phyloP scores from a whole-genome alignment of 805 yeast genomes.

The Saccharomycopsis olivae region DNA sequence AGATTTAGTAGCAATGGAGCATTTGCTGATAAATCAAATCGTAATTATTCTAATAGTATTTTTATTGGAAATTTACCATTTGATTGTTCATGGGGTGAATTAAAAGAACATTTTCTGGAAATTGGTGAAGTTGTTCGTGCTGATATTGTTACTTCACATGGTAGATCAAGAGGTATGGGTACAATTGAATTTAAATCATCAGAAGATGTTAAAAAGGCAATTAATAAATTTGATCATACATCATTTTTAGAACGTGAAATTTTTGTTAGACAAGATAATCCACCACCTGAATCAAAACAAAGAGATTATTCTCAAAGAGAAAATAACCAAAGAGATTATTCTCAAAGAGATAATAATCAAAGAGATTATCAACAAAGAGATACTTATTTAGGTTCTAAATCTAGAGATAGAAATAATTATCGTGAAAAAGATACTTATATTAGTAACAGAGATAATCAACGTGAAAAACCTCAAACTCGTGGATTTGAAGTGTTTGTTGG shows the following conservation, averaged over 20 bases:
- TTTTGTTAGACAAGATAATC: constrained; percentile 84
- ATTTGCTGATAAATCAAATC: constrained; percentile 31
- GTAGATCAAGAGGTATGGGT: constrained; percentile 83
- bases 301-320: constrained; percentile 13
- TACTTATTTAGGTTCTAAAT: no score
- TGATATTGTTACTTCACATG: constrained; percentile 69
- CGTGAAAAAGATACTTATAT: constrained; percentile 20
- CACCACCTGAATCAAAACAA: constrained; percentile 44
- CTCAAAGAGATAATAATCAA: constrained; percentile 22
- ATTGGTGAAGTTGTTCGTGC: constrained; percentile 67
- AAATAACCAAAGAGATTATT: constrained; percentile 20
- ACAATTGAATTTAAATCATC: constrained; percentile 70
- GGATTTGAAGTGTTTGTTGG: constrained; percentile 64
- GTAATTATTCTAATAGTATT: constrained; percentile 59
- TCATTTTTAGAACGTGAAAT: constrained; percentile 64
- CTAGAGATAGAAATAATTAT: constrained; percentile 5
- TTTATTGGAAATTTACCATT: constrained; percentile 70
- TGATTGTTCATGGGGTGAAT: constrained; percentile 46
- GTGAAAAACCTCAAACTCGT: constrained; percentile 20
- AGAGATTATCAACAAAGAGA: constrained; percentile 11
- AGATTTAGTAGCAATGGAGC: constrained; percentile 20
- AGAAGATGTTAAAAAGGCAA: constrained; percentile 63
- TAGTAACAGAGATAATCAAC: background rate
- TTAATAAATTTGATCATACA: constrained; percentile 54
- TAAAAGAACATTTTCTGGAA: constrained; percentile 42